phyloP scores from a whole-genome alignment of 306 rosid species.

The Ochetophila trinervis region DNA sequence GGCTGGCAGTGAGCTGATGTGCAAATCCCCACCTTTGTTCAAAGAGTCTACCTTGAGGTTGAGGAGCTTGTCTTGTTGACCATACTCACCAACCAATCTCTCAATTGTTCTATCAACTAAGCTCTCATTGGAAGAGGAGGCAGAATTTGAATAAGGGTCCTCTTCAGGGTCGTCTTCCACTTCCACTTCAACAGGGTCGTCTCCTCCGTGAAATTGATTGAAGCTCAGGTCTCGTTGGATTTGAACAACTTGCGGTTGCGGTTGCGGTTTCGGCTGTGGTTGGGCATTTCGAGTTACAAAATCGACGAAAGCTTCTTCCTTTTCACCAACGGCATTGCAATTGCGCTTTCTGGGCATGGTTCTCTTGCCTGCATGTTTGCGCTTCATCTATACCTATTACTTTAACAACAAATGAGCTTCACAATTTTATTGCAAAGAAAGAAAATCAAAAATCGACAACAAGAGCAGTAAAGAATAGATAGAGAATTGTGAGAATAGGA shows the following conservation, averaged over 20 bases:
- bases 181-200: neutral
- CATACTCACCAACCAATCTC: constrained; percentile 7
- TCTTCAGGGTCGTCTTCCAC: constrained; percentile 12
- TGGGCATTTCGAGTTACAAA: neutral
- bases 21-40: too few species aligned
- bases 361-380: constrained; percentile 1
- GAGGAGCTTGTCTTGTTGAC: neutral
- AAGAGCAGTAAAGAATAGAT: too few species aligned
- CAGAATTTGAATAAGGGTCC: neutral
- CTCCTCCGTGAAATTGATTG: neutral
- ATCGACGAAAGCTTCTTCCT: constrained; percentile 5
- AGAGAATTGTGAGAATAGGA: too few species aligned
- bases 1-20: neutral
- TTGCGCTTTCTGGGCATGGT: neutral
- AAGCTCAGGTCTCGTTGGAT: neutral
- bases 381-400: neutral
- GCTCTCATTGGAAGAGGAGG: neutral
- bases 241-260: neutral
- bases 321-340: neutral
- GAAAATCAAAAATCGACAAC: too few species aligned
- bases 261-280: too few species aligned
- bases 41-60: neutral
- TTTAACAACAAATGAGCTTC: too few species aligned
- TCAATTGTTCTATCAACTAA: constrained; percentile 6
- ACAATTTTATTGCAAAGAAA: too few species aligned